Evolutionary conservation across 768 basidiomycete species (phyloP).

Genomic region (Lentinula sp.): DNA sequence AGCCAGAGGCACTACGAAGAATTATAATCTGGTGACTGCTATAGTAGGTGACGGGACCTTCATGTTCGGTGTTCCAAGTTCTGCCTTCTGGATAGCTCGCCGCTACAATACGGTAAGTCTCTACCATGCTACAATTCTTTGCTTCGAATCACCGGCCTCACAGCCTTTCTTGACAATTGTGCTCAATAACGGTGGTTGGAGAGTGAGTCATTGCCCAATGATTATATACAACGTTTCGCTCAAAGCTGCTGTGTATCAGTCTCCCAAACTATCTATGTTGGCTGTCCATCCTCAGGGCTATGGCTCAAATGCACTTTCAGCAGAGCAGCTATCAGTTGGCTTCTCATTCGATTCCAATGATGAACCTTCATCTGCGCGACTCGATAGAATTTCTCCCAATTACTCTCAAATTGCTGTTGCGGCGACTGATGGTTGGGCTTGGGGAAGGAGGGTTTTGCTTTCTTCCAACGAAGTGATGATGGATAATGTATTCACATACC

Average conservation of each 20-base stretch:
- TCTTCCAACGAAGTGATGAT: not conserved
- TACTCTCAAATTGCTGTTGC: constrained; percentile 59
- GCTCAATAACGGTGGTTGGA: constrained; percentile 71
- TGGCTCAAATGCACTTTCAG: constrained; percentile 35
- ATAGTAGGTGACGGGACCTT: constrained; percentile 70
- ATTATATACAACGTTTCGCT: not conserved
- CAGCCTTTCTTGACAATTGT: constrained; percentile 69
- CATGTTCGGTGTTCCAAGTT: constrained; percentile 59
- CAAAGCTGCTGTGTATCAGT: constrained; percentile 22
- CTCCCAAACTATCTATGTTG: constrained; percentile 60
- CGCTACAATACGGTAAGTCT: constrained; percentile 55
- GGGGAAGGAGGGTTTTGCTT: constrained; percentile 33
- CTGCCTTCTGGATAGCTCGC: constrained; percentile 69
- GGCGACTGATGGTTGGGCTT: constrained; percentile 65
- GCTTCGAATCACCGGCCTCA: not conserved
- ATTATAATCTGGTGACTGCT: constrained; percentile 47
- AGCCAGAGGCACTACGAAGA: constrained; percentile 14
- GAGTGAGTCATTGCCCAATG: constrained; percentile 24
- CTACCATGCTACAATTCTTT: not conserved
- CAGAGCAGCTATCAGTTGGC: constrained; percentile 49
- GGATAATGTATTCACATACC: constrained; percentile 14
- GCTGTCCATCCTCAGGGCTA: constrained; percentile 56
- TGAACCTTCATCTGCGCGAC: constrained; percentile 24
- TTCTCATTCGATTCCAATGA: constrained; percentile 32
- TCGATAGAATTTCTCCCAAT: constrained; percentile 34